phyloP scores from a whole-genome alignment of 2,329 filamentous ascomycete genomes.

The Eutypella sp. region DNA sequence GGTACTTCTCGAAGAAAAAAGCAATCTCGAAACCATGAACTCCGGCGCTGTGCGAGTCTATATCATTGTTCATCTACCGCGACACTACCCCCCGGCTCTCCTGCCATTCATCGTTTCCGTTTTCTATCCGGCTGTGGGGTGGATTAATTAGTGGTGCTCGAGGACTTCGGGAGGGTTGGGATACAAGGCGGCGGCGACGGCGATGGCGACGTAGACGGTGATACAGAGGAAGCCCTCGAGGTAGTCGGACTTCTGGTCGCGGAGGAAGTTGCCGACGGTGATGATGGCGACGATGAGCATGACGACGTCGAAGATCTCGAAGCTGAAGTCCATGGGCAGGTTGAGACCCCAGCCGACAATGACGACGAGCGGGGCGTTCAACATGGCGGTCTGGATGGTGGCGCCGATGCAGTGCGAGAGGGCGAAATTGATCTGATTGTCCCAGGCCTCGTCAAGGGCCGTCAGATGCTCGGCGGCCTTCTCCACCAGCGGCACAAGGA shows the following conservation, averaged over 20 bases:
- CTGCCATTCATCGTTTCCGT: too few relatives aligned
- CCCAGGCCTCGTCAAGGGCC: constrained; percentile 79
- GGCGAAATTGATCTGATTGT: constrained; percentile 79
- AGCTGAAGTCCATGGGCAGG: constrained; percentile 71
- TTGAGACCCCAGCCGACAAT: constrained; percentile 76
- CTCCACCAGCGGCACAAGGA: constrained; percentile 76
- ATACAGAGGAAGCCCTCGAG: constrained; percentile 81
- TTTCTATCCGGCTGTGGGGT: too few relatives aligned
- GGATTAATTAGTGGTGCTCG: constrained; percentile 33
- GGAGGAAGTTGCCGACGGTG: constrained; percentile 80
- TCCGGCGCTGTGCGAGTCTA: too few relatives aligned
- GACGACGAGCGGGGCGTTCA: constrained; percentile 80
- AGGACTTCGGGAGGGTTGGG: constrained; percentile 55
- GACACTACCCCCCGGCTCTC: too few relatives aligned
- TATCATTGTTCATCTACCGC: too few relatives aligned
- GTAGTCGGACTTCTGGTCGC: constrained; percentile 87
- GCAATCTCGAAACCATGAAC: too few relatives aligned
- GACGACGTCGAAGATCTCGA: constrained; percentile 81
- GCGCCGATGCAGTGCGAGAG: constrained; percentile 81
- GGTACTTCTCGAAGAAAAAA: too few relatives aligned
- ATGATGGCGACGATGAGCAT: constrained; percentile 79
- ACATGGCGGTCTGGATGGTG: constrained; percentile 82
- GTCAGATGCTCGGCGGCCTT: constrained; percentile 84
- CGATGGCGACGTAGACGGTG: constrained; percentile 57
- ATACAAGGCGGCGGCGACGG: constrained; percentile 53